A percentile compares a stretch with the other conserved stretches of the same genome.
These are phyloP conservation scores for Penicillium italicum DNA, from an alignment of 2,329 filamentous ascomycete genomes.

Conservation along the genomic window DNA sequence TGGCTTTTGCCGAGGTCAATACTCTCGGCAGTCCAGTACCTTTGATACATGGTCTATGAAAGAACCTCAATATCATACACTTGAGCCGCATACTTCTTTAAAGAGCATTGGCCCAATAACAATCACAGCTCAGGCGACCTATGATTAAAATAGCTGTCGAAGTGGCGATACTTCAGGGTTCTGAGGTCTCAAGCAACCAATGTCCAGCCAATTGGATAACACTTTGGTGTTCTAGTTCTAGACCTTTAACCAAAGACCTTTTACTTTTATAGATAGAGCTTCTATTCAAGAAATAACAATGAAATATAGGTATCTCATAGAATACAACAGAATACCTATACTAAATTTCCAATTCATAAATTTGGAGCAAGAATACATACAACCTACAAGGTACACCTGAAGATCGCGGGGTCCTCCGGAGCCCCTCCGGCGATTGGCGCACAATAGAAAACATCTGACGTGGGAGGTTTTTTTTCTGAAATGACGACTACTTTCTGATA, in stretches of 20 bases:
- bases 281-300: not conserved
- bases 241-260: not conserved
- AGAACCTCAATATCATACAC: not conserved
- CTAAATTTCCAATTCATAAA: not conserved
- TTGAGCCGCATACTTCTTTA: constrained; percentile 1
- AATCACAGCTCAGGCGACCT: not conserved
- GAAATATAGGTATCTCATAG: too few species aligned
- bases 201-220: constrained; percentile 13
- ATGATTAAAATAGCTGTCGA: constrained; percentile 1
- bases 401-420: constrained; percentile 23
- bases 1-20: constrained; percentile 4
- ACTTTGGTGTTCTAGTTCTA: not conserved
- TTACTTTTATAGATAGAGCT: not conserved
- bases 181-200: constrained; percentile 1
- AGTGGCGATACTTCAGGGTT: constrained; percentile 8
- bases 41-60: not conserved
- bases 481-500: constrained; percentile 1
- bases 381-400: not conserved
- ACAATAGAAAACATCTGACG: constrained; percentile 14
- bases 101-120: not conserved
- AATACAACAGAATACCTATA: not conserved
- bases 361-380: constrained; percentile 4
- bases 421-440: constrained; percentile 11
- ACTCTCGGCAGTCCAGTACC: not conserved
- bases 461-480: constrained; percentile 2